phyloP scores from a whole-genome alignment of 768 basidiomycete genomes.

The Obba rivulosa region DNA sequence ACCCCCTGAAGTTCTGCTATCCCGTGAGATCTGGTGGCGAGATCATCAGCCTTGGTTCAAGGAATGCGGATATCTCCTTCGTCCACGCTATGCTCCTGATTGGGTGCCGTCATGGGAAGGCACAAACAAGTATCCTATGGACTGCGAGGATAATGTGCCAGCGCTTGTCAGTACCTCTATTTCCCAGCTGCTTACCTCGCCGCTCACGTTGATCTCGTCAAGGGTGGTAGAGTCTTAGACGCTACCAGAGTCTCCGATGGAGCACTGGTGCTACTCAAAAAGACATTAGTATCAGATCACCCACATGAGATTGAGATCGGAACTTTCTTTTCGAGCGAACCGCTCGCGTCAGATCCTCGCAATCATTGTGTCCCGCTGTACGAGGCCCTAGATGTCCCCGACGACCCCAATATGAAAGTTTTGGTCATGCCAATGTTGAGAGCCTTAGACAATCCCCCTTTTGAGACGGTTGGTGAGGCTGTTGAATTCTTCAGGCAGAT shows the following conservation, averaged over 20 bases:
- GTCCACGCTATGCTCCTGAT: conserved; percentile 9
- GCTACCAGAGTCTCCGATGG: conserved; percentile 1
- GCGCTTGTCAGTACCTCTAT: neutral
- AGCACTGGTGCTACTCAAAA: conserved; percentile 1
- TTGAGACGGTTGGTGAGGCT: neutral
- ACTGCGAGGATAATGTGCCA: conserved; percentile 1
- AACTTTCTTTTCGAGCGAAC: neutral
- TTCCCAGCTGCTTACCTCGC: neutral
- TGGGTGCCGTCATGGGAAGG: conserved; percentile 14
- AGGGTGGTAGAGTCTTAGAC: conserved; percentile 1
- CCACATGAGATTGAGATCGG: conserved; percentile 6
- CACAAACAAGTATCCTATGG: neutral
- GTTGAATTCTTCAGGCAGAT: neutral
- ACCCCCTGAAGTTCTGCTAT: too few species aligned
- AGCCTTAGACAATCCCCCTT: neutral
- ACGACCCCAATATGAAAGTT: neutral
- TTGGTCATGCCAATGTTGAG: conserved; percentile 8
- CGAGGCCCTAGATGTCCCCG: conserved; percentile 3
- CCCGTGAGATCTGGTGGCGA: conserved; percentile 5
- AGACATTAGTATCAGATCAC: neutral
- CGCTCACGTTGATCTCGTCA: neutral
- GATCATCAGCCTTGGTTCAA: conserved; percentile 7
- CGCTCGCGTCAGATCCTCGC: conserved; percentile 4
- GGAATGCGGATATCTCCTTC: conserved; percentile 3
- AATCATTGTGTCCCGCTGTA: conserved; percentile 14